phyloP scores from a whole-genome alignment of 2,329 filamentous ascomycete genomes.

The Coleophoma crateriformis region DNA sequence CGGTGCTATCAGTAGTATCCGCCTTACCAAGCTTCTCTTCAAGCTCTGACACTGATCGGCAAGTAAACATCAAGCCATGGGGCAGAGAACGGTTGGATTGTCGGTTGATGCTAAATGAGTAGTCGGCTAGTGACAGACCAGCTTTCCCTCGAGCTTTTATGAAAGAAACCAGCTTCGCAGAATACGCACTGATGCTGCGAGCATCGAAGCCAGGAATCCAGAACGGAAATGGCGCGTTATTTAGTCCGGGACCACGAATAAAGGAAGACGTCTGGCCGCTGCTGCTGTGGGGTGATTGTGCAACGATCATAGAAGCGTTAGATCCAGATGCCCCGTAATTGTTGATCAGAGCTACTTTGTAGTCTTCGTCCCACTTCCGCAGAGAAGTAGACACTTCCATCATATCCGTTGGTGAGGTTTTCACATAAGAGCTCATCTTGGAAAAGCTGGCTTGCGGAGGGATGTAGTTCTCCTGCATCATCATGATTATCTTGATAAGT shows the following conservation, averaged over 20 bases:
- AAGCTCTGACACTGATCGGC: constrained; percentile 20
- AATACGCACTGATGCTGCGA: constrained; percentile 13
- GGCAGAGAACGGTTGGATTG: constrained; percentile 23
- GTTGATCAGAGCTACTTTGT: constrained; percentile 10
- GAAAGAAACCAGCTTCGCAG: constrained; percentile 5
- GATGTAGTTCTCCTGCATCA: constrained; percentile 20
- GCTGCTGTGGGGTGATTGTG: neutral
- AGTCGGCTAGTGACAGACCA: constrained; percentile 14
- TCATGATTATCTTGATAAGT: constrained; percentile 37
- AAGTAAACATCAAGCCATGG: constrained; percentile 19
- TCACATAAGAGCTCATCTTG: constrained; percentile 25
- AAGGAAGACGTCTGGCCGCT: no score
- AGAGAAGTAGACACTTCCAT: neutral
- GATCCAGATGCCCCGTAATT: constrained; percentile 18
- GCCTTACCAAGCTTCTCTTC: constrained; percentile 11
- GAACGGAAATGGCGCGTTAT: constrained; percentile 7
- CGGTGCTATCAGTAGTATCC: neutral
- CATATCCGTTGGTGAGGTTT: neutral
- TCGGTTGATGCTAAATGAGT: constrained; percentile 27
- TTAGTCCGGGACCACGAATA: no score
- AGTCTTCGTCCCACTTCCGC: neutral
- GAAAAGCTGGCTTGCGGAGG: constrained; percentile 20
- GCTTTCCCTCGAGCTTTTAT: constrained; percentile 5
- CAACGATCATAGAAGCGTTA: constrained; percentile 12
- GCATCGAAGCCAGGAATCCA: constrained; percentile 15